phyloP scores from a whole-genome alignment of 2,329 filamentous ascomycete species.

The Colletotrichum sp. region DNA sequence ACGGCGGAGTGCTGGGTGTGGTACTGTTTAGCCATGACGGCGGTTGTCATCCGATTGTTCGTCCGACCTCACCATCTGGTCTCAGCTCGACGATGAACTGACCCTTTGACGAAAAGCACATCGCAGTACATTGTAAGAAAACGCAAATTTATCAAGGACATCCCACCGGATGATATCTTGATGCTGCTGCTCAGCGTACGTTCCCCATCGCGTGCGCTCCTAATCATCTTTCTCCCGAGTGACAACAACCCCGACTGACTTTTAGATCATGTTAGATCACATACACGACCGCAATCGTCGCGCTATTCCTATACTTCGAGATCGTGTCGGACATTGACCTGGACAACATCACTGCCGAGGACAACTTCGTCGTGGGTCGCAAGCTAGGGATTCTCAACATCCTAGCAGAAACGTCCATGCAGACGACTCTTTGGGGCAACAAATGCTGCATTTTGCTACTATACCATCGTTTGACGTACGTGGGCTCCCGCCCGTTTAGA shows the following conservation, averaged over 20 bases:
- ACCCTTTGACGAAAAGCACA: neutral
- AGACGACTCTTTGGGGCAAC: conserved; percentile 18
- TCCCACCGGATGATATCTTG: conserved; percentile 8
- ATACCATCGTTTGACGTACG: conserved; percentile 8
- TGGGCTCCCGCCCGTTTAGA: neutral
- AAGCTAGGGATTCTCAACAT: conserved; percentile 8
- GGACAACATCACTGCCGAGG: neutral
- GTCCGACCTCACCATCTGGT: neutral
- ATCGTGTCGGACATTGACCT: neutral
- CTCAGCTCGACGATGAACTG: neutral
- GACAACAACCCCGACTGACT: neutral
- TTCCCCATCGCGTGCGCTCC: neutral
- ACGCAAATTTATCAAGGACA: conserved; percentile 5
- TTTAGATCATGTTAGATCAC: neutral
- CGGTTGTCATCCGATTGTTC: conserved; percentile 10
- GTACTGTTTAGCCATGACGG: neutral
- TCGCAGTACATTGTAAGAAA: conserved; percentile 12
- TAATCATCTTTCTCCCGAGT: neutral
- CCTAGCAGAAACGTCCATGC: conserved; percentile 8
- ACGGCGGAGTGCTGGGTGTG: conserved; percentile 12
- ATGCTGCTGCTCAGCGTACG: conserved; percentile 10
- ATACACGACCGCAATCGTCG: neutral
- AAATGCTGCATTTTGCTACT: conserved; percentile 14
- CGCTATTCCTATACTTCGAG: conserved; percentile 2
- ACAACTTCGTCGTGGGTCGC: neutral